Percentiles rank a stretch among this genome's conserved stretches.
These are phyloP conservation scores for Porphyrellus cyaneotinctus DNA, from an alignment of 768 basidiomycete genomes.

Conservation along the genomic window DNA sequence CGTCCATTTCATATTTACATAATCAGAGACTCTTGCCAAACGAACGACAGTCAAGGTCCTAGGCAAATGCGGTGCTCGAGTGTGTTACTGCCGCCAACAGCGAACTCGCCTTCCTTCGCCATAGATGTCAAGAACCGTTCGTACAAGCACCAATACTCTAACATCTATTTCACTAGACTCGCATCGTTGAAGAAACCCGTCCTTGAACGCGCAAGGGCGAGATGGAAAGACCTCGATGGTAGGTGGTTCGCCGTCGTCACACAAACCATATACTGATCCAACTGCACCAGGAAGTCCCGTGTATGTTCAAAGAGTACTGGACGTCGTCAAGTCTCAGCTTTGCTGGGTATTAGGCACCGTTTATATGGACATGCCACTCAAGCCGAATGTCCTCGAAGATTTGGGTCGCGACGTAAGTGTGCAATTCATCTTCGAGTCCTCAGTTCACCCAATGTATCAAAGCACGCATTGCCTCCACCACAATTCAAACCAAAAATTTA, in stretches of 20 bases:
- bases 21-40: too few relatives aligned
- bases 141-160: constrained; percentile 69
- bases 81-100: constrained; percentile 26
- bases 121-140: constrained; percentile 43
- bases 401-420: constrained; percentile 83
- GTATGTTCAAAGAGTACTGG: constrained; percentile 77
- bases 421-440: constrained; percentile 1
- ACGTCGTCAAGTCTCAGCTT: constrained; percentile 77
- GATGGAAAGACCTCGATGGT: constrained; percentile 50
- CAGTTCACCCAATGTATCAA: constrained; percentile 8
- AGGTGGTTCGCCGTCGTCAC: constrained; percentile 5
- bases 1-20: too few relatives aligned
- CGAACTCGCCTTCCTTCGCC: constrained; percentile 38
- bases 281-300: constrained; percentile 54
- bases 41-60: too few relatives aligned
- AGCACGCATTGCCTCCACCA: constrained; percentile 90
- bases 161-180: constrained; percentile 65
- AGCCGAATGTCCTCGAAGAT: constrained; percentile 97
- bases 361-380: constrained; percentile 98
- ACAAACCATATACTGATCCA: constrained; percentile 4
- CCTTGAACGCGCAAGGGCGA: constrained; percentile 42
- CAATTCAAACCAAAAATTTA: constrained; percentile 70
- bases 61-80: constrained; percentile 29
- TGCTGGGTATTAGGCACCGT: constrained; percentile 94
- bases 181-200: constrained; percentile 46